Evolutionary conservation across 345 rosid species (phyloP).

Genomic region (Arabis alpina): DNA sequence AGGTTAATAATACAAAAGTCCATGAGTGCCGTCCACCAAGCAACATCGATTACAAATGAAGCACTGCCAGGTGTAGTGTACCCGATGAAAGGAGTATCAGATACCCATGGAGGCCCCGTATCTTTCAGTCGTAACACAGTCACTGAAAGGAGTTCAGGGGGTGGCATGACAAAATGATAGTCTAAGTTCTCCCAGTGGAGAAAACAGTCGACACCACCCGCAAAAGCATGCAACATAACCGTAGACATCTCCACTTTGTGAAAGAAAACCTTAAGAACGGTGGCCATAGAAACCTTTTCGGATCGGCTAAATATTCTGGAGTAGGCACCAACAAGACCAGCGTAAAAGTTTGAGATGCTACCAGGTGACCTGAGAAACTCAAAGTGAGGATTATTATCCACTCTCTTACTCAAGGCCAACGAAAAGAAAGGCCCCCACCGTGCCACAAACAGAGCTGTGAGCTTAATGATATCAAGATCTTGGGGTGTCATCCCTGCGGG

Average conservation of each 20-base stretch:
- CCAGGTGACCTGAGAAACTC: neutral
- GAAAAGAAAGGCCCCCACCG: neutral
- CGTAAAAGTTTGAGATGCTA: neutral
- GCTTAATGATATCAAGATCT: too few species aligned
- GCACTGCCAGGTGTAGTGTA: too few species aligned
- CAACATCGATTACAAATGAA: too few species aligned
- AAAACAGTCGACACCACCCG: conserved; percentile 67
- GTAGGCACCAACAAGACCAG: too few species aligned
- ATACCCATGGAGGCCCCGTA: neutral
- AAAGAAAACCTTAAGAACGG: conserved; percentile 56
- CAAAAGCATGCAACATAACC: conserved; percentile 84
- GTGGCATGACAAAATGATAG: conserved; percentile 46
- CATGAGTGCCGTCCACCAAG: too few species aligned
- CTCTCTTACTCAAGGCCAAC: neutral
- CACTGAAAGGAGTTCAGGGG: conserved; percentile 40
- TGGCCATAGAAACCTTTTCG: neutral
- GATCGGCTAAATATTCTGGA: too few species aligned
- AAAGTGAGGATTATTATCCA: neutral
- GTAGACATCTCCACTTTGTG: conserved; percentile 60
- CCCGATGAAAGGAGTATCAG: too few species aligned
- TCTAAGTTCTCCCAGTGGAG: conserved; percentile 73
- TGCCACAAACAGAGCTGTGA: too few species aligned
- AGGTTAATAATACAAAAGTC: too few species aligned
- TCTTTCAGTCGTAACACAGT: neutral
- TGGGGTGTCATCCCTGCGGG: too few species aligned